Evolutionary conservation across 176 grass and related monocot species (phyloP).

Genomic region (Cenchrus fungigraminus): DNA sequence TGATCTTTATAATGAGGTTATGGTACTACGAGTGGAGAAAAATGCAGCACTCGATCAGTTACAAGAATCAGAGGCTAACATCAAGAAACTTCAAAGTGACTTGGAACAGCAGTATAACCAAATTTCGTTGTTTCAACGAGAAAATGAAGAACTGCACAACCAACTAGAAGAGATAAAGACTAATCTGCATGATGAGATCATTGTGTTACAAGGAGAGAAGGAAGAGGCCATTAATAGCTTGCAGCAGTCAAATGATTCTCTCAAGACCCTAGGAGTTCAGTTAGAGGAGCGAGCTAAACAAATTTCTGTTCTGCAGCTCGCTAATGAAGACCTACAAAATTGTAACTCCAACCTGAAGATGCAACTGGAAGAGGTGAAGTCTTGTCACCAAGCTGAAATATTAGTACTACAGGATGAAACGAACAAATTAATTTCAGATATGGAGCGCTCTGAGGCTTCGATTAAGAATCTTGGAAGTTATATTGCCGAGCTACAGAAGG

Average conservation of each 20-base stretch:
- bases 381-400: not conserved
- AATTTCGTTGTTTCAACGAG: not conserved
- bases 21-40: conserved; percentile 33
- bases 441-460: no score
- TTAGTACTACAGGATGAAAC: no score
- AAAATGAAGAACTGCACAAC: conserved; percentile 44
- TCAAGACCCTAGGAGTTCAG: no score
- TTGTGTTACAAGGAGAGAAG: no score
- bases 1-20: conserved; percentile 41
- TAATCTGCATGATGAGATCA: conserved; percentile 22
- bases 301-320: no score
- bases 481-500: conserved; percentile 33
- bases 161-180: conserved; percentile 48
- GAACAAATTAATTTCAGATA: no score
- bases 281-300: no score
- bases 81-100: no score
- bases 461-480: not conserved
- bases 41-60: conserved; percentile 28
- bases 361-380: conserved; percentile 38
- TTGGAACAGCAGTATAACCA: no score
- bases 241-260: no score
- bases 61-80: no score
- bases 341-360: conserved; percentile 41
- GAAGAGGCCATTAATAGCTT: no score
- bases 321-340: conserved; percentile 31